These are phyloP conservation scores for Fusarium setosum DNA, from an alignment of 2,329 filamentous ascomycete genomes.

Conservation along the genomic window DNA sequence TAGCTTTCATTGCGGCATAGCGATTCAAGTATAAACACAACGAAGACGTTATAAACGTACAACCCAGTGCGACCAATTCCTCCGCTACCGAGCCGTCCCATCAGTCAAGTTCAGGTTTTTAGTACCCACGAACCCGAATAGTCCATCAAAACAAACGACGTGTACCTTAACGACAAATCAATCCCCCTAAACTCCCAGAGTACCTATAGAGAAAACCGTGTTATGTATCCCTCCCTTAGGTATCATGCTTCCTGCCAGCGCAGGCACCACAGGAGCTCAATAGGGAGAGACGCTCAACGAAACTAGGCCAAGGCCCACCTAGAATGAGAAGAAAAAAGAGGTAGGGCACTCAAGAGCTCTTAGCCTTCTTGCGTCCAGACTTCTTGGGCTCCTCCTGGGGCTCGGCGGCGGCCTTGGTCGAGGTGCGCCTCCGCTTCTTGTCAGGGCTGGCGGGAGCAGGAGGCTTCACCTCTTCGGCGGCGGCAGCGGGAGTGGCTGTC, in stretches of 20 bases:
- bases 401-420: constrained; percentile 65
- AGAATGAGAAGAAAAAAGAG: constrained; percentile 33
- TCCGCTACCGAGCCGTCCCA: constrained; percentile 20
- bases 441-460: constrained; percentile 65
- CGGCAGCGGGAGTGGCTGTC: constrained; percentile 60
- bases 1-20: constrained; percentile 47
- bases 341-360: constrained; percentile 48
- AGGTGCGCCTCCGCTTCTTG: constrained; percentile 71
- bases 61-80: constrained; percentile 19
- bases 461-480: constrained; percentile 53
- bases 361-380: constrained; percentile 69
- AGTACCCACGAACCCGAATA: constrained; percentile 21
- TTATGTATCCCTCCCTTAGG: constrained; percentile 35
- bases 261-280: constrained; percentile 28
- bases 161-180: constrained; percentile 1
- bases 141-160: constrained; percentile 27
- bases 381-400: constrained; percentile 69
- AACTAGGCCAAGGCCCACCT: constrained; percentile 16
- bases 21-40: constrained; percentile 41
- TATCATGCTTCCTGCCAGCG: constrained; percentile 38
- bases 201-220: constrained; percentile 36
- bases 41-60: constrained; percentile 35
- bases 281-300: constrained; percentile 22
- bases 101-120: constrained; percentile 21
- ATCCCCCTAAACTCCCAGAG: constrained; percentile 35